phyloP scores from a whole-genome alignment of 2,329 filamentous ascomycete genomes.

The Cladorrhinum sp. region DNA sequence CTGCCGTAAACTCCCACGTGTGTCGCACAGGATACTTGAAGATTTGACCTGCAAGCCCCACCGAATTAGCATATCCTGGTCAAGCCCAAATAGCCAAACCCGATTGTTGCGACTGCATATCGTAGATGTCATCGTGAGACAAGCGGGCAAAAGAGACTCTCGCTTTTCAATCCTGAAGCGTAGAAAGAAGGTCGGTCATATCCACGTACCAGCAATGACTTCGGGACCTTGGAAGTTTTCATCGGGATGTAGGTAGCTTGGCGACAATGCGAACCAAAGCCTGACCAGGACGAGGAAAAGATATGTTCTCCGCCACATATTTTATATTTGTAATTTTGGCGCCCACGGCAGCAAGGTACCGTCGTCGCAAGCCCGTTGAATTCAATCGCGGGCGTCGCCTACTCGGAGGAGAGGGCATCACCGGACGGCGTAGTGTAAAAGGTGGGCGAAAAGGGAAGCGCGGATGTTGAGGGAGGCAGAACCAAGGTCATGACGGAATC shows the following conservation, averaged over 20 bases:
- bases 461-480: constrained; percentile 1
- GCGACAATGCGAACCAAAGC: constrained; percentile 88
- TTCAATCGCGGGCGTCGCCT: constrained; percentile 17
- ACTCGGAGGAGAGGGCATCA: constrained; percentile 22
- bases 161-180: background rate
- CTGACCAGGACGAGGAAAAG: constrained; percentile 80
- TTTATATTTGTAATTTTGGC: constrained; percentile 26
- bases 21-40: constrained; percentile 86
- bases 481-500: constrained; percentile 18
- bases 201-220: constrained; percentile 77
- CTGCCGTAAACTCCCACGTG: constrained; percentile 95
- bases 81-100: background rate
- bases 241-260: constrained; percentile 96
- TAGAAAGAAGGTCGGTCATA: background rate
- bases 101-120: background rate
- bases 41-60: constrained; percentile 65
- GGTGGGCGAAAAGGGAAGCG: background rate
- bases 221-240: constrained; percentile 99
- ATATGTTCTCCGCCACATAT: constrained; percentile 91
- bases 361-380: constrained; percentile 25
- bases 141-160: background rate
- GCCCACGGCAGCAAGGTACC: constrained; percentile 19
- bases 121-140: background rate
- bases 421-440: constrained; percentile 8
- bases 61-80: constrained; percentile 15